Conservation (phyloP, 345 rosid species). For the Brassica carinata region DNA sequence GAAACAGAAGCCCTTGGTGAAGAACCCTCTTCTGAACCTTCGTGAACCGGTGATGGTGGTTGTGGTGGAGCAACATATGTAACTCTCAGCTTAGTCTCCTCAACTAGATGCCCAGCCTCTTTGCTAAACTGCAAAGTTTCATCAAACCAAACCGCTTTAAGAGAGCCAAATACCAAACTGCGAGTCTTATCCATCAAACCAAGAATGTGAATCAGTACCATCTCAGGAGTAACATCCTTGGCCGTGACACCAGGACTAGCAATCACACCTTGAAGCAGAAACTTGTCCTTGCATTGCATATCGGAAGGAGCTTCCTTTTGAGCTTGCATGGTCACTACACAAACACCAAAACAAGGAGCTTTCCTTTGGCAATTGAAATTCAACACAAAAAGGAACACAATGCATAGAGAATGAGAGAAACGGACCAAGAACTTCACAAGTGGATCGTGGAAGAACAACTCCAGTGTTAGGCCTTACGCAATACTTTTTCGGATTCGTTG, state of each 20-base stretch:
- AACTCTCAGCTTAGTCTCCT: slow-evolving; percentile 77
- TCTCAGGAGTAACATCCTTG: slow-evolving; percentile 68
- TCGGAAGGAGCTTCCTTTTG: slow-evolving; percentile 81
- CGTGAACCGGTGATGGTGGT: slow-evolving; percentile 86
- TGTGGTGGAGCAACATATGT: slow-evolving; percentile 68
- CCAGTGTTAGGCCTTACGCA: slow-evolving; percentile 90
- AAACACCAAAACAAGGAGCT: slow-evolving; percentile 2
- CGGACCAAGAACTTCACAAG: slow-evolving; percentile 72
- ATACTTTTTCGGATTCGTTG: slow-evolving; percentile 86
- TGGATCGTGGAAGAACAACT: slow-evolving; percentile 61
- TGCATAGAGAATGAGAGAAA: not conserved
- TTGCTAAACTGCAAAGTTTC: slow-evolving; percentile 62
- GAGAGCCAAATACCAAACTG: not conserved
- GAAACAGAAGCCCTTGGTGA: slow-evolving; percentile 63
- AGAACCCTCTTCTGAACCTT: slow-evolving; percentile 84
- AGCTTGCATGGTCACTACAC: slow-evolving; percentile 88
- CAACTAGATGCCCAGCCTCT: slow-evolving; percentile 59
- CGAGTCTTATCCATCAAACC: not conserved
- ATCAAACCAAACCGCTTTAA: not conserved
- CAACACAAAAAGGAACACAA: not conserved
- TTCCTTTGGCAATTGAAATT: not conserved
- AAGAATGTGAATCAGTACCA: slow-evolving; percentile 49
- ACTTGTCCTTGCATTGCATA: slow-evolving; percentile 88
- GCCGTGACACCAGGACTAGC: slow-evolving; percentile 60
- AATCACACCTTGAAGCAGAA: slow-evolving; percentile 70